Evolutionary conservation across 2,329 filamentous ascomycete genomes (phyloP), one percentile per base, ranked within the genome.

Genomic region (Clarireedia monteithiana): DNA sequence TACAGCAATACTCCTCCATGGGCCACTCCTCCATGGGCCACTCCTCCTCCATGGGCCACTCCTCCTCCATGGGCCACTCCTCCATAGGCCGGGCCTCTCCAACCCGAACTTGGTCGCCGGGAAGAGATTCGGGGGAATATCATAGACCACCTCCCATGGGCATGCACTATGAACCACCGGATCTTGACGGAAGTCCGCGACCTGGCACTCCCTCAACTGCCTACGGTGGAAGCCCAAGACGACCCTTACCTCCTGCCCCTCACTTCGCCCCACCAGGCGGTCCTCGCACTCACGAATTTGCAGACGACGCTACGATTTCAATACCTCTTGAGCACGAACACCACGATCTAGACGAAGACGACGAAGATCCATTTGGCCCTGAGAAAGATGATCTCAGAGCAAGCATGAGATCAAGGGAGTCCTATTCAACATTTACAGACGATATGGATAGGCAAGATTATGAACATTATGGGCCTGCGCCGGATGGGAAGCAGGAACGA

Each of bases 141-240:
- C 52, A 44, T 12, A 71, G 79, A 27, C 80, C 88, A 51, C 87
- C 88, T 7, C 85, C 89, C 2, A 82, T 88, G 1, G 84, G 77
- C 62, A 75, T 86, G 24, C 79, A 84, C 4, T 97, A 94, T 71
- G 94, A 97, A 71, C 89, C 91, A 0, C 79, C 85, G 23, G 91
- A 96, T 64, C 73, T 97, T 58, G 92, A 97, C 66, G 94, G 94
- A 49, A 91, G 83, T 59, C 91, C 94, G 6, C 77, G 94, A 57
- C 92, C 94, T 1, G 92, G 92, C 5, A 96, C 92, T 0, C 91
- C 92, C 1, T 91, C 91, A 0, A 92, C 90, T 2, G 81, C 84
- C 69, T 96, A 97, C 69, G 88, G 91, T 20, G 88, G 91, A 3
- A 95, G 90, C 67, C 89, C 91, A 10, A 83, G 90, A 63, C 81